Conservation (phyloP, 371 early-diverging fungal species). For the Mucor irregularis region DNA sequence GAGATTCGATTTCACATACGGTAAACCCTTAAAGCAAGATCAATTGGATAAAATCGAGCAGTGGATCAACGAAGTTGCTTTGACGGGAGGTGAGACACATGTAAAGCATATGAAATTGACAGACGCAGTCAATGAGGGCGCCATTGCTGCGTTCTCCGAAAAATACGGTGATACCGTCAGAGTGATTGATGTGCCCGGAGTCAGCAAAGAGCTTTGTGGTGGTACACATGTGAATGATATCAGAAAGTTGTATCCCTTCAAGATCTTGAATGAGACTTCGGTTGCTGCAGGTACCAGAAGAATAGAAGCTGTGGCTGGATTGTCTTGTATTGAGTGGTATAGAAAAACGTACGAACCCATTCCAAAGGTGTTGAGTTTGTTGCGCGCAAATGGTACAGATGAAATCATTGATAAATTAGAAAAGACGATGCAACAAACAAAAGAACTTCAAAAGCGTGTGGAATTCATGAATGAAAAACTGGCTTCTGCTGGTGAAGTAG, state of each 20-base stretch:
- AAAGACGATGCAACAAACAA: slow-evolving; percentile 38
- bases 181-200: slow-evolving; percentile 57
- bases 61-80: slow-evolving; percentile 61
- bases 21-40: slow-evolving; percentile 53
- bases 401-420: slow-evolving; percentile 43
- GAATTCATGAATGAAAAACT: slow-evolving; percentile 44
- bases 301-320: slow-evolving; percentile 78
- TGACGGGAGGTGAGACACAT: slow-evolving; percentile 41
- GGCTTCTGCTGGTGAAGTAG: slow-evolving; percentile 32
- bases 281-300: slow-evolving; percentile 77
- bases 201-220: slow-evolving; percentile 74
- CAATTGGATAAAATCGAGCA: slow-evolving; percentile 56
- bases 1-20: slow-evolving; percentile 76
- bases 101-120: slow-evolving; percentile 58
- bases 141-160: slow-evolving; percentile 70
- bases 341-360: slow-evolving; percentile 51
- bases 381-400: slow-evolving; percentile 43
- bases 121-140: slow-evolving; percentile 64
- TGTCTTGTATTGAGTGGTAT: slow-evolving; percentile 53
- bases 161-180: slow-evolving; percentile 70
- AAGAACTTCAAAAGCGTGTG: slow-evolving; percentile 40
- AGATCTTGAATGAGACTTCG: slow-evolving; percentile 66
- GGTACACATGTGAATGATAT: slow-evolving; percentile 76
- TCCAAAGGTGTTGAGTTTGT: slow-evolving; percentile 39
- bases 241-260: slow-evolving; percentile 67